These are phyloP conservation scores for Chlamydomonas sphaeroides DNA, from an alignment of 139 green algal genomes.

Conservation along the genomic window DNA sequence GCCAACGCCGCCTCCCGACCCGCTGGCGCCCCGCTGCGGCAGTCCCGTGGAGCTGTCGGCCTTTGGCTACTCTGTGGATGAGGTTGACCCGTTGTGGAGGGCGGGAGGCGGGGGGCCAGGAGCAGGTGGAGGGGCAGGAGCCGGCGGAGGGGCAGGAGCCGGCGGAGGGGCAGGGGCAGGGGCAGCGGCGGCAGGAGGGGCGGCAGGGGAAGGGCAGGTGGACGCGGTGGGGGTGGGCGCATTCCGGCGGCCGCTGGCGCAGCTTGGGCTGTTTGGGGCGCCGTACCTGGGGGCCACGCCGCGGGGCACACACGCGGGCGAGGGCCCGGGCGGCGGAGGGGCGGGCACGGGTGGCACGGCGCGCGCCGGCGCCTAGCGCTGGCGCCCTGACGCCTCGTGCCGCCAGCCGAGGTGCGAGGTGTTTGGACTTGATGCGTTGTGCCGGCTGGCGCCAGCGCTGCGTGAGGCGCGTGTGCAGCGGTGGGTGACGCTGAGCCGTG, in stretches of 20 bases:
- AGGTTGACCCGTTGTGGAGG: neutral
- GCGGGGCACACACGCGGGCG: too few relatives aligned
- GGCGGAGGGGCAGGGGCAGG: neutral
- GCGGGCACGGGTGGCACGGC: too few relatives aligned
- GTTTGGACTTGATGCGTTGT: too few relatives aligned
- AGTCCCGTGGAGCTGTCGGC: neutral
- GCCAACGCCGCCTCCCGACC: too few relatives aligned
- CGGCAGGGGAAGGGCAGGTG: neutral
- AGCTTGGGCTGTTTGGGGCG: slow-evolving; percentile 6
- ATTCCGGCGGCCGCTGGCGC: slow-evolving; percentile 1
- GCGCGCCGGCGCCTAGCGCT: too few relatives aligned
- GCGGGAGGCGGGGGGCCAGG: neutral
- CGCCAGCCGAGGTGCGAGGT: too few relatives aligned
- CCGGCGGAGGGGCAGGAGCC: neutral
- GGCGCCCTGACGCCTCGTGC: too few relatives aligned
- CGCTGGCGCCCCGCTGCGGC: too few relatives aligned
- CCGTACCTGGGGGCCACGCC: slow-evolving; percentile 24
- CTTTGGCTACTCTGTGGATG: slow-evolving; percentile 20
- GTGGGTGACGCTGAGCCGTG: too few relatives aligned
- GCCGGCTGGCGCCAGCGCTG: too few relatives aligned
- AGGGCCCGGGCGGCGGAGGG: too few relatives aligned
- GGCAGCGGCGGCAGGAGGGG: neutral
- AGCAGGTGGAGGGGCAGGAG: neutral
- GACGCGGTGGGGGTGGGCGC: slow-evolving; percentile 9
- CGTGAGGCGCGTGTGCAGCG: too few relatives aligned